Base-by-base conservation (phyloP, 768 basidiomycete genomes). In the Hericium erinaceus region DNA sequence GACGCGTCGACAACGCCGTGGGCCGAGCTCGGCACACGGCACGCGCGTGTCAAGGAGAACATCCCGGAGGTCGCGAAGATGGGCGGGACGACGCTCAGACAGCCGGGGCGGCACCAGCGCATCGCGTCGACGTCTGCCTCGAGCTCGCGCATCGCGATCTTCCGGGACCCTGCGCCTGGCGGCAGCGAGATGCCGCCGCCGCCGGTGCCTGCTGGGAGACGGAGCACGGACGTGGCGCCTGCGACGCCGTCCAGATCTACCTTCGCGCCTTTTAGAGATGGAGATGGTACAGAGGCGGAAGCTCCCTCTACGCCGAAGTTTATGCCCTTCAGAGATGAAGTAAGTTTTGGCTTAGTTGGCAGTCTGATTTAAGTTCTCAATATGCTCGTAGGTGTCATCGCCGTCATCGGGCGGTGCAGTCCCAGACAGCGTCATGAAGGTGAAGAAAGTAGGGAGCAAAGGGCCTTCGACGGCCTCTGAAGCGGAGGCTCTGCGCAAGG, bases 1-100 rank as follows among this genome's bases (percentile, higher is more conserved):
- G 62, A 65, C 39, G 56, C 61, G 20, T 58, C 60, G 52, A 61
- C 70, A 10, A 80, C 79, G 54, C 73, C 80, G 15, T 92, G 84
- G 79, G 78, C 80, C 33, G 89, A 91, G 58, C 68, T 92, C 2
- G 89, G 87, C 18, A 84, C 88, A 58, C 86, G 89, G 64, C 87
- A 86, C 67, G 78, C 83, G 4, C 79, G 89, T 54, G 75, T 89
- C 63, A 92, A 91, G 64, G 89, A 92, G 72, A 92, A 92, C 63
- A 72, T 83, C 1, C 81, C 80, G 8, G 86, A 86, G 68, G 79
- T 81, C 33, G 80, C 80, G 67, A 87, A 85, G 73, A 76, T 85
- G 53, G 78, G 68, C 2, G 89, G 87, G 11, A 78, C 85, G 57
- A 88, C 79, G 28, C 59, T 91, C 44, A 82, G 80, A 58, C 83